These are phyloP conservation scores for Corniculantispora saksenae DNA, from an alignment of 2,329 filamentous ascomycete species.

Conservation along the genomic window DNA sequence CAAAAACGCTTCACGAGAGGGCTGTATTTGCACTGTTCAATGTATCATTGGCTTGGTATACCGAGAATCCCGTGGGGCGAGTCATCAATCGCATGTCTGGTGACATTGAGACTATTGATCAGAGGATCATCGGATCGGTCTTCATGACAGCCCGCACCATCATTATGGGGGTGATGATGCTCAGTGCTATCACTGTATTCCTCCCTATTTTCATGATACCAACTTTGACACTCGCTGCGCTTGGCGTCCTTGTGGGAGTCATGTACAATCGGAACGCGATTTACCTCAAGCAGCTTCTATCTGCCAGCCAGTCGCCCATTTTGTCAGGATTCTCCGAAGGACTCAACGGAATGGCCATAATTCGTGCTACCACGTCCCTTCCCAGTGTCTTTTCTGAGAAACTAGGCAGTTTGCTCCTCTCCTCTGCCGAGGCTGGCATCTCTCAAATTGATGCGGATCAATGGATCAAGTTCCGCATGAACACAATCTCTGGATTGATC, in stretches of 20 bases:
- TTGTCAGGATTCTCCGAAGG: constrained; percentile 59
- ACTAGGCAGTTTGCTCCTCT: constrained; percentile 48
- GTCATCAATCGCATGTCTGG: constrained; percentile 58
- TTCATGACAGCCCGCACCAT: constrained; percentile 42
- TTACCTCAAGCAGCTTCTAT: constrained; percentile 46
- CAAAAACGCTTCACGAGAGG: constrained; percentile 50
- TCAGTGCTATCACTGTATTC: constrained; percentile 50
- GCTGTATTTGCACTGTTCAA: constrained; percentile 54
- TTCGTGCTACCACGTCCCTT: constrained; percentile 53
- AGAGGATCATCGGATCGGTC: constrained; percentile 46
- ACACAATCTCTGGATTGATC: constrained; percentile 55
- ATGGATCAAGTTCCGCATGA: constrained; percentile 57
- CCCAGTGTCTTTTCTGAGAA: constrained; percentile 47
- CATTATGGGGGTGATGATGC: constrained; percentile 46
- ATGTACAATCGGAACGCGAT: constrained; percentile 52
- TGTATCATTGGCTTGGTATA: constrained; percentile 59
- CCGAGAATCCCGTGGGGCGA: constrained; percentile 52
- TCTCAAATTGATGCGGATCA: constrained; percentile 49
- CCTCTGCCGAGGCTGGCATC: constrained; percentile 49
- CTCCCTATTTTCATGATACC: constrained; percentile 37
- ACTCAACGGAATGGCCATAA: constrained; percentile 50
- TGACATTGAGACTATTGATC: constrained; percentile 58
- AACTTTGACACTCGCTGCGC: constrained; percentile 48
- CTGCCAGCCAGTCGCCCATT: constrained; percentile 52
- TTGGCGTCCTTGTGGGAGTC: constrained; percentile 49